Percentiles rank a stretch among this genome's conserved stretches.
phyloP scores from a whole-genome alignment of 129 eudicot genomes.

The Helichrysum umbraculigerum region DNA sequence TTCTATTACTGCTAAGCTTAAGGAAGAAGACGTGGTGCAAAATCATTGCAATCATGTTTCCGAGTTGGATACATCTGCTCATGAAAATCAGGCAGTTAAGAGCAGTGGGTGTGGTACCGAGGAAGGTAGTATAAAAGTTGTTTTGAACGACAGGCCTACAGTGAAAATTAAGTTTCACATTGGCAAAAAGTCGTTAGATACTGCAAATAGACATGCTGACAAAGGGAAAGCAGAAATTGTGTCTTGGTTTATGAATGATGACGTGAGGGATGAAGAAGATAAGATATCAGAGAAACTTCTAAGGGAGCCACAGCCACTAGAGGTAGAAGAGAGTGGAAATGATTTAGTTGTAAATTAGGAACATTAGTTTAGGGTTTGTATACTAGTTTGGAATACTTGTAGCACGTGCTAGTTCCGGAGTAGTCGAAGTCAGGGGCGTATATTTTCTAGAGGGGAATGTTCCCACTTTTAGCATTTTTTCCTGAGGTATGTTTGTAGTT shows the following conservation, averaged over 20 bases:
- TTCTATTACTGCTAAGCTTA: constrained; percentile 48
- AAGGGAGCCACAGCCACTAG: constrained; percentile 47
- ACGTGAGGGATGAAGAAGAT: constrained; percentile 46
- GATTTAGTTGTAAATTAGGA: constrained; percentile 73
- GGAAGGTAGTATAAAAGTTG: constrained; percentile 36
- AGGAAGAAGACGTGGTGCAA: constrained; percentile 33
- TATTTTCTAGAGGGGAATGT: constrained; percentile 46
- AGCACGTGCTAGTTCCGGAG: constrained; percentile 49
- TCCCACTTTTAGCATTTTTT: constrained; percentile 53
- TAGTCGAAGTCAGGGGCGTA: constrained; percentile 50
- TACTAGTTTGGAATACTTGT: constrained; percentile 60
- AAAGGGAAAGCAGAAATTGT: constrained; percentile 32
- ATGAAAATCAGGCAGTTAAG: constrained; percentile 27
- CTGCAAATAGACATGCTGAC: constrained; percentile 15
- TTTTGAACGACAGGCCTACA: constrained; percentile 41
- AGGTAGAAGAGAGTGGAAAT: constrained; percentile 46
- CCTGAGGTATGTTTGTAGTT: constrained; percentile 75
- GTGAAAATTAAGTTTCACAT: constrained; percentile 47
- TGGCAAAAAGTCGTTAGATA: constrained; percentile 39
- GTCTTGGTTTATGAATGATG: constrained; percentile 51
- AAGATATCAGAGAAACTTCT: constrained; percentile 56
- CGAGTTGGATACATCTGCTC: constrained; percentile 41
- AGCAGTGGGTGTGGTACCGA: constrained; percentile 25
- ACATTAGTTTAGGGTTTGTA: constrained; percentile 60
- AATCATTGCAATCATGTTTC: constrained; percentile 45